These are phyloP conservation scores for Exophiala alcalophila DNA, from an alignment of 2,329 filamentous ascomycete genomes.

Conservation along the genomic window DNA sequence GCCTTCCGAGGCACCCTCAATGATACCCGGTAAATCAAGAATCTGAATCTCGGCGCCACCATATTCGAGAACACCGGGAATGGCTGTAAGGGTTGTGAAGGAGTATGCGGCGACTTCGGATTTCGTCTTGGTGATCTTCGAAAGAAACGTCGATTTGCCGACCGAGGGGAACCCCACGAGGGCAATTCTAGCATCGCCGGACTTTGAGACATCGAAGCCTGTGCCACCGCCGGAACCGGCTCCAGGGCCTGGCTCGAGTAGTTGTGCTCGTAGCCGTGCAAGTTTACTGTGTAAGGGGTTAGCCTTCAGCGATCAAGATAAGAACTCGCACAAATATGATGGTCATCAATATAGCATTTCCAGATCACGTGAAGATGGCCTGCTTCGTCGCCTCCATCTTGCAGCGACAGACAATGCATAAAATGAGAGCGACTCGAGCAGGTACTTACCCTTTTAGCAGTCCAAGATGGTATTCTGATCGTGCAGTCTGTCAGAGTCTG, in stretches of 20 bases:
- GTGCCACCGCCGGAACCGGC: conserved; percentile 72
- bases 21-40: conserved; percentile 95
- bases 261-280: conserved; percentile 86
- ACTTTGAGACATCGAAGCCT: conserved; percentile 91
- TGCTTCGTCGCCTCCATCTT: no score
- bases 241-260: conserved; percentile 83
- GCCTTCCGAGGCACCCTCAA: conserved; percentile 91
- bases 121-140: conserved; percentile 96
- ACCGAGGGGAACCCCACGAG: conserved; percentile 98
- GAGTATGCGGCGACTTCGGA: conserved; percentile 94
- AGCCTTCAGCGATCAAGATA: conserved; percentile 6
- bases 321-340: no score
- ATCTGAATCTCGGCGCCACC: conserved; percentile 97
- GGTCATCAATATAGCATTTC: no score
- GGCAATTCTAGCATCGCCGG: conserved; percentile 92
- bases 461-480: conserved; percentile 94
- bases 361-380: conserved; percentile 1
- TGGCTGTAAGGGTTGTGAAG: conserved; percentile 96
- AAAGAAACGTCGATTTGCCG: conserved; percentile 97
- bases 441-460: conserved; percentile 90
- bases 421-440: no score
- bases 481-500: conserved; percentile 37
- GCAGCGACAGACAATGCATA: not conserved
- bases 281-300: conserved; percentile 67
- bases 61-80: conserved; percentile 95